Evolutionary conservation across 345 rosid species (phyloP), one percentile per base, ranked within the genome.

Genomic region (Pistacia vera): DNA sequence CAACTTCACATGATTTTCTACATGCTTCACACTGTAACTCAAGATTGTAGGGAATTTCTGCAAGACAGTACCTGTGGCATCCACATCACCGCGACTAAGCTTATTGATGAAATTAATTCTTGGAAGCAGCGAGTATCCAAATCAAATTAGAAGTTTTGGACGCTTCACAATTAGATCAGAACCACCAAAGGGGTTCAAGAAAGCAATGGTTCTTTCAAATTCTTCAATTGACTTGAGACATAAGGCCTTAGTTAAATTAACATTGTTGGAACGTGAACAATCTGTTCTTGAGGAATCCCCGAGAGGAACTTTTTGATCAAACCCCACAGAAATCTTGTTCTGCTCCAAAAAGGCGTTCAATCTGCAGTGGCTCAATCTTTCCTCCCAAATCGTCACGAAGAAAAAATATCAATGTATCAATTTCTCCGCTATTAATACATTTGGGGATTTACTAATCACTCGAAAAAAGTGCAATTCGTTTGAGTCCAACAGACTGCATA

Each of bases 1-100:
- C 28, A 88, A 80, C 86, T 88, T 86, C 3, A 83, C 85, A 51
- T 91, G 98, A 54, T 85, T 80, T 73, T 80, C 81, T 74, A 82
- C 67, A 77, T 94, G 97, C 20, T 84, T 85, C 63, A 80, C 72
- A 30, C 86, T 83, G 61, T 89, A 90, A 83, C 86, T 92, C 80
- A 85, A 64, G 55, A 90, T 81, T 2, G 88, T 84, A 9, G 97
- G 97, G 49, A 88, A 91, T 80, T 90, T 91, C 61, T 77, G 81
- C 56, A 92, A 62, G 76, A 91, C 82, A 0, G 79, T 62, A 46
- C 88, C 89, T 0, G 93, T 85, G 70, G 91, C 88, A 51, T 75
- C 84, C 72, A 83, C 85, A 57, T 94, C 91, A 71, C 89, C 92
- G 58, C 94, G 91, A 28, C 97, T 90, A 22, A 90, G 89, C 83